Evolutionary conservation across 257 asterid species (phyloP).

Genomic region (Solanum sparsipilum): DNA sequence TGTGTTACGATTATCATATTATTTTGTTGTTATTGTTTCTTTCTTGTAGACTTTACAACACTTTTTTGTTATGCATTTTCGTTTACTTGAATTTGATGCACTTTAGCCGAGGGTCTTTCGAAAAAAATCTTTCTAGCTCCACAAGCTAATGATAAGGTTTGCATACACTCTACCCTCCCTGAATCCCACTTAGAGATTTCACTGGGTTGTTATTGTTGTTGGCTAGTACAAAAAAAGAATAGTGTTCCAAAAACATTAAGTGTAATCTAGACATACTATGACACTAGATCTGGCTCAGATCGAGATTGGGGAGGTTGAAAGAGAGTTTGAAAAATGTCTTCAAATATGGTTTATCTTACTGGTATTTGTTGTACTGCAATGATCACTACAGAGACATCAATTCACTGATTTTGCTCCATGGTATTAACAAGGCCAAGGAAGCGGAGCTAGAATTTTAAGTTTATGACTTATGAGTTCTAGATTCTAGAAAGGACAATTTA

Average conservation of each 20-base stretch:
- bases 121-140: background rate
- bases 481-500: too few relatives aligned
- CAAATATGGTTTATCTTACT: background rate
- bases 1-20: background rate
- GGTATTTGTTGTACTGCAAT: background rate
- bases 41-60: background rate
- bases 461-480: background rate
- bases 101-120: background rate
- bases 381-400: background rate
- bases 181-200: background rate
- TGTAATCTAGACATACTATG: background rate
- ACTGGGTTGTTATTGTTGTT: background rate
- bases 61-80: background rate
- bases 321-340: background rate
- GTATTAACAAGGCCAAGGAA: background rate
- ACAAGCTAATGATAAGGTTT: too few relatives aligned
- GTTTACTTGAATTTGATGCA: background rate
- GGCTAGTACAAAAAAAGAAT: background rate
- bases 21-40: background rate
- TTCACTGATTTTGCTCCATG: background rate
- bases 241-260: background rate
- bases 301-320: background rate
- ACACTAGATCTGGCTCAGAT: too few relatives aligned
- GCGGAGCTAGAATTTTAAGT: background rate
- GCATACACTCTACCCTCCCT: background rate